These are phyloP conservation scores for Rubroboletus satanas DNA, from an alignment of 768 basidiomycete genomes.

Conservation along the genomic window DNA sequence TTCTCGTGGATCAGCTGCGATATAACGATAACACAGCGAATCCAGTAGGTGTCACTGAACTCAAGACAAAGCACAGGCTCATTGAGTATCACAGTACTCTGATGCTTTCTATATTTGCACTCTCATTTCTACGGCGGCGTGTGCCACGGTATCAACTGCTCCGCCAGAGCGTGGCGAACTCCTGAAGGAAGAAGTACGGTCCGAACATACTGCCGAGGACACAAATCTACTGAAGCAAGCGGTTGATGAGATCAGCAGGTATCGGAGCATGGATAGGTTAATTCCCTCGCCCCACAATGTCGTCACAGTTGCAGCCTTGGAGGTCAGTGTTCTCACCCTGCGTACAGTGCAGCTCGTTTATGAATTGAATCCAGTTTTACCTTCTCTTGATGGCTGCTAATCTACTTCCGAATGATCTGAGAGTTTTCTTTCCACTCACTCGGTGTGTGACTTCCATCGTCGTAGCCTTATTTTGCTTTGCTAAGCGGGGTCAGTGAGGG, in stretches of 20 bases:
- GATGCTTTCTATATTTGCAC: slow-evolving; percentile 90
- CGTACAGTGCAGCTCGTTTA: slow-evolving; percentile 2
- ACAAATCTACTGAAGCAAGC: slow-evolving; percentile 68
- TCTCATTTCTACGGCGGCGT: slow-evolving; percentile 77
- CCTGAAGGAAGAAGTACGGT: slow-evolving; percentile 60
- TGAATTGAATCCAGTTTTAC: slow-evolving; percentile 55
- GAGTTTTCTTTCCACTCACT: slow-evolving; percentile 82
- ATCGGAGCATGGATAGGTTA: slow-evolving; percentile 90
- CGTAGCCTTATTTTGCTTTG: not conserved
- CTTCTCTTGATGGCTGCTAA: slow-evolving; percentile 72
- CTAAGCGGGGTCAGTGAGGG: slow-evolving; percentile 65
- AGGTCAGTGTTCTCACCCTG: slow-evolving; percentile 50
- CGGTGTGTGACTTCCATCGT: slow-evolving; percentile 48
- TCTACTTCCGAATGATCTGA: slow-evolving; percentile 71
- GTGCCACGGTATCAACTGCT: slow-evolving; percentile 69
- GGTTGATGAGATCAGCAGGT: slow-evolving; percentile 80
- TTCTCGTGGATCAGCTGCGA: slow-evolving; percentile 87
- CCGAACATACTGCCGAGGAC: slow-evolving; percentile 67
- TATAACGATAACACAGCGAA: slow-evolving; percentile 96
- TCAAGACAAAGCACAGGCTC: not conserved
- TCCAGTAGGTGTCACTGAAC: slow-evolving; percentile 48
- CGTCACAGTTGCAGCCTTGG: slow-evolving; percentile 84
- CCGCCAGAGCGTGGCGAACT: slow-evolving; percentile 81
- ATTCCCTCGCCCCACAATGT: slow-evolving; percentile 94
- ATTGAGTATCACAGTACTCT: slow-evolving; percentile 56